Evolutionary conservation across 169 alveolate species (phyloP).

Genomic region (Gregarina niphandrodes): DNA sequence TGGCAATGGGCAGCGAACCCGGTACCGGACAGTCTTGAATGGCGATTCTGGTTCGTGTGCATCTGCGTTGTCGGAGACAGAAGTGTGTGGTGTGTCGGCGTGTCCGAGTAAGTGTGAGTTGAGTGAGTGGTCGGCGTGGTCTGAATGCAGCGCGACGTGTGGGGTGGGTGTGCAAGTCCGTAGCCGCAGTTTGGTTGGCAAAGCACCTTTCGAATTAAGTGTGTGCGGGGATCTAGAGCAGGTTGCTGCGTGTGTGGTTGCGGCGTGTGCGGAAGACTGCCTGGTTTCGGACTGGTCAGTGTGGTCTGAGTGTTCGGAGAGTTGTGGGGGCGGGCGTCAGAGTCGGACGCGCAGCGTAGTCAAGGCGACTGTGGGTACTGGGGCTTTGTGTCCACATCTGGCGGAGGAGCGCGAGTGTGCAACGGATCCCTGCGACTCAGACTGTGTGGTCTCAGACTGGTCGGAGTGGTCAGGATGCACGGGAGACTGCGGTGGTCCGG

Average conservation of each 20-base stretch:
- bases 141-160: conserved; percentile 12
- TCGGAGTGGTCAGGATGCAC: conserved; percentile 29
- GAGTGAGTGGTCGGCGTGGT: conserved; percentile 20
- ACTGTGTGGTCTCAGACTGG: conserved; percentile 26
- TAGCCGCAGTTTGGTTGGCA: too few relatives aligned
- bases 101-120: too few relatives aligned
- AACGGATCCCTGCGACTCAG: conserved; percentile 19
- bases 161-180: conserved; percentile 6
- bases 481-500: conserved; percentile 22
- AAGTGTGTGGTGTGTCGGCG: too few relatives aligned
- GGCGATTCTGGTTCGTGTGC: too few relatives aligned
- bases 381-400: conserved; percentile 11
- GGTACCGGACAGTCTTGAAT: too few relatives aligned
- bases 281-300: conserved; percentile 29
- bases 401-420: conserved; percentile 11
- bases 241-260: not conserved
- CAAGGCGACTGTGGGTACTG: conserved; percentile 7
- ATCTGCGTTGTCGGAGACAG: too few relatives aligned
- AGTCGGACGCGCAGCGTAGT: conserved; percentile 25
- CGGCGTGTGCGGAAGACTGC: conserved; percentile 22
- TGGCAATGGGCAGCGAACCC: conserved; percentile 9
- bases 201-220: too few relatives aligned
- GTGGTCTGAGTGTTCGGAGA: conserved; percentile 27
- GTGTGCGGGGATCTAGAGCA: conserved; percentile 5
- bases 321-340: conserved; percentile 29